Conservation (phyloP, 768 basidiomycete species). For the Mycena olivaceomarginata region DNA sequence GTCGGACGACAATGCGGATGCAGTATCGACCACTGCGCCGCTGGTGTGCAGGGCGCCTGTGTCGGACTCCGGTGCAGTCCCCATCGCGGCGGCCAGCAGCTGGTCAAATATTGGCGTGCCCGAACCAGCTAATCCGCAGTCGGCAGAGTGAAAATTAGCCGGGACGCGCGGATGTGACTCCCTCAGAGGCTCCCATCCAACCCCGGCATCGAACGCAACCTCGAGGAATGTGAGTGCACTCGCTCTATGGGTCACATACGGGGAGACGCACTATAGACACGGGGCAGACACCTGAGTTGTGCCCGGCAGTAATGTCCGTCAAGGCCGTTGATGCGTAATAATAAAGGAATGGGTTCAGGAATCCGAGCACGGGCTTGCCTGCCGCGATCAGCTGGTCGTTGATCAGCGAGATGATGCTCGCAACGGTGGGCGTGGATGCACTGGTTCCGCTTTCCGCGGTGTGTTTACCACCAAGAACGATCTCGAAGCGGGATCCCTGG, state of each 20-base stretch:
- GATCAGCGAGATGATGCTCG: conserved; percentile 63
- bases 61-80: background rate
- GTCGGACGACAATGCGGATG: background rate
- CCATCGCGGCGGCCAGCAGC: conserved; percentile 13
- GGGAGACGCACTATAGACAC: background rate
- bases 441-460: conserved; percentile 62
- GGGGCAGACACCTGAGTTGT: conserved; percentile 6
- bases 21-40: conserved; percentile 9
- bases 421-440: conserved; percentile 63
- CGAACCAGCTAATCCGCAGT: conserved; percentile 1
- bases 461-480: background rate
- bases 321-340: background rate
- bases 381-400: conserved; percentile 61
- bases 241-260: background rate
- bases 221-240: background rate
- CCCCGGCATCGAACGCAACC: conserved; percentile 6
- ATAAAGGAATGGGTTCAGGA: conserved; percentile 23
- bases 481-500: conserved; percentile 14
- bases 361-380: conserved; percentile 44
- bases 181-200: conserved; percentile 18
- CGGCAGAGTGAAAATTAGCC: background rate
- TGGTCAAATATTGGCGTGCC: conserved; percentile 15
- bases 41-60: background rate
- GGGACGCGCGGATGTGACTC: background rate
- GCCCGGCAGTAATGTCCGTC: conserved; percentile 14